phyloP scores from a whole-genome alignment of 176 grass and related monocot genomes.

The Rhipidocladum racemiflorum region DNA sequence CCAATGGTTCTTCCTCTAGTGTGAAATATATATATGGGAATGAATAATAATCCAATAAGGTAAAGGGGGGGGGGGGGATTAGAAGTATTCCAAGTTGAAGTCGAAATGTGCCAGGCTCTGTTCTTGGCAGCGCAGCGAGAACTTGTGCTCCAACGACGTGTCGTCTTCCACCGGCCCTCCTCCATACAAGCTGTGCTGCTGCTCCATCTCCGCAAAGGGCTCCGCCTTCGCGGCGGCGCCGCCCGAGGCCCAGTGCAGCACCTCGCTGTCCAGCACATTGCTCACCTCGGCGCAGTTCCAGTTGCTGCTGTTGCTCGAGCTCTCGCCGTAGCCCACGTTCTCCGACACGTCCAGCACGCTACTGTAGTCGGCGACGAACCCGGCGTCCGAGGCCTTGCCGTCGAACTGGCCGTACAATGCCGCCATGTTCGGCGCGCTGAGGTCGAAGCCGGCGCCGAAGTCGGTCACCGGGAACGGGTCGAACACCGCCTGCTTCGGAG shows the following conservation, averaged over 20 bases:
- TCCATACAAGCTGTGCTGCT: slow-evolving; percentile 7
- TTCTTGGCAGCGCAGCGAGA: slow-evolving; percentile 51
- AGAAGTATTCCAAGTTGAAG: slow-evolving; percentile 81
- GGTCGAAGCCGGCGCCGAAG: slow-evolving; percentile 39
- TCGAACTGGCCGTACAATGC: slow-evolving; percentile 28
- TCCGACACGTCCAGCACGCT: slow-evolving; percentile 69
- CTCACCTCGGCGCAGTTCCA: slow-evolving; percentile 52
- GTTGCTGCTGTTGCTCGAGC: slow-evolving; percentile 78
- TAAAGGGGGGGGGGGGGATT: neutral
- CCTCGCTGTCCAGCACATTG: slow-evolving; percentile 51
- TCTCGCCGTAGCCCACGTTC: slow-evolving; percentile 65
- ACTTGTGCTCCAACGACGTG: slow-evolving; percentile 48
- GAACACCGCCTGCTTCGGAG: slow-evolving; percentile 33
- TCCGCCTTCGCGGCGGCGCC: slow-evolving; percentile 21
- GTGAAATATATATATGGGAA: slow-evolving; percentile 15
- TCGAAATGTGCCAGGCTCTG: slow-evolving; percentile 51
- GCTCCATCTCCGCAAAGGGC: slow-evolving; percentile 36
- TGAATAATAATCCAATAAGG: neutral
- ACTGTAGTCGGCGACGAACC: slow-evolving; percentile 55
- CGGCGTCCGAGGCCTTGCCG: neutral
- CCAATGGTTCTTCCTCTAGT: neutral
- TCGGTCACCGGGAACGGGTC: slow-evolving; percentile 69
- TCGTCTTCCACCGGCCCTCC: slow-evolving; percentile 3
- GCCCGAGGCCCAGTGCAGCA: slow-evolving; percentile 52
- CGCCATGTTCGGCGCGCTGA: neutral